Conservation (phyloP, 331 rosid species). For the Stylosanthes scabra region DNA sequence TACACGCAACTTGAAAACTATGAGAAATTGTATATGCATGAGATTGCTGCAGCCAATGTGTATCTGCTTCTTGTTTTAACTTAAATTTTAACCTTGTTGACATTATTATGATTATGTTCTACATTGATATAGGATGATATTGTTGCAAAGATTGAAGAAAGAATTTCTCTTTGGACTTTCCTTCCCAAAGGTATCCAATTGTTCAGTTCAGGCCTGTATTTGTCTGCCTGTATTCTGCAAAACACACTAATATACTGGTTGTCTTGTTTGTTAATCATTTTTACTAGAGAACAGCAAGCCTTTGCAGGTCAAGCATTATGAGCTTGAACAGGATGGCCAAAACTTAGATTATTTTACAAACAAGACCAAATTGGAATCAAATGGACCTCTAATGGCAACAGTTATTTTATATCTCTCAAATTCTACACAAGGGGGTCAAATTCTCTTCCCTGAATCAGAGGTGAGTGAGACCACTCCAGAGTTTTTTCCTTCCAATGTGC, state of each 20-base stretch:
- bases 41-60: background rate
- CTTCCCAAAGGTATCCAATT: conserved; percentile 82
- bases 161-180: conserved; percentile 84
- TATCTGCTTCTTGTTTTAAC: conserved; percentile 24
- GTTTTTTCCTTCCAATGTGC: conserved; percentile 17
- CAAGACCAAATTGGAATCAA: conserved; percentile 49
- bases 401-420: conserved; percentile 81
- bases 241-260: conserved; percentile 15
- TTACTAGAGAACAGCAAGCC: conserved; percentile 67
- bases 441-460: conserved; percentile 67
- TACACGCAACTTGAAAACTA: background rate
- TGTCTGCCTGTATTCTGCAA: conserved; percentile 12
- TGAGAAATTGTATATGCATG: background rate
- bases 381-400: conserved; percentile 72
- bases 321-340: conserved; percentile 45
- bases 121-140: conserved; percentile 62
- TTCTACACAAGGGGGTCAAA: conserved; percentile 68
- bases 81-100: conserved; percentile 27
- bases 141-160: conserved; percentile 76
- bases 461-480: conserved; percentile 44
- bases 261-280: conserved; percentile 29
- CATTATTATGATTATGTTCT: conserved; percentile 22
- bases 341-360: conserved; percentile 51
- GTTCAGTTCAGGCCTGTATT: conserved; percentile 4
- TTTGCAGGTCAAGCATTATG: conserved; percentile 58